Conservation (phyloP, 2,329 filamentous ascomycete species). For the Trichoderma sp. region DNA sequence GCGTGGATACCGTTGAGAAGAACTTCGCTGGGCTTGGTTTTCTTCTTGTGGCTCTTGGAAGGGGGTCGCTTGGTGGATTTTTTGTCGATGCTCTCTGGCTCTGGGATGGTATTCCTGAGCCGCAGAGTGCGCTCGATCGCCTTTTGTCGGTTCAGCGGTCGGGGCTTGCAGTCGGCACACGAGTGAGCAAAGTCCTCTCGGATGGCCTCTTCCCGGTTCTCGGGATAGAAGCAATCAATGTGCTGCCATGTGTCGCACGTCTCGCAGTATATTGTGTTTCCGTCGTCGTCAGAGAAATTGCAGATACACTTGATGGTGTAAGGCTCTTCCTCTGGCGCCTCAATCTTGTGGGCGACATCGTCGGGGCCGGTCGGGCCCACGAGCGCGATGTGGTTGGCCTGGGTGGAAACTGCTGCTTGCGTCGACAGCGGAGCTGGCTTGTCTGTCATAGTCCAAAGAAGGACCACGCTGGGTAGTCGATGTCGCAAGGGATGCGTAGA, state of each 20-base stretch:
- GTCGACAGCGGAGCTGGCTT: slow-evolving; percentile 55
- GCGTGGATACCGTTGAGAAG: slow-evolving; percentile 67
- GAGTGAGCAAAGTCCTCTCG: slow-evolving; percentile 75
- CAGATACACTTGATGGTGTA: slow-evolving; percentile 99
- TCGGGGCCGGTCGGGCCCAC: slow-evolving; percentile 38
- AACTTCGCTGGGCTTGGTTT: slow-evolving; percentile 69
- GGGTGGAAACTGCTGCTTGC: slow-evolving; percentile 58
- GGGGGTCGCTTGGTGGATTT: slow-evolving; percentile 73
- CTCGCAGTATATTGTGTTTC: slow-evolving; percentile 96
- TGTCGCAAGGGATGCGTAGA: slow-evolving; percentile 41
- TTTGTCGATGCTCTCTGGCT: slow-evolving; percentile 60
- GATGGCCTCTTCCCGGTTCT: slow-evolving; percentile 71
- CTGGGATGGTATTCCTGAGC: slow-evolving; percentile 46
- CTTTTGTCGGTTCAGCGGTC: slow-evolving; percentile 69
- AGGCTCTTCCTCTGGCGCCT: slow-evolving; percentile 69
- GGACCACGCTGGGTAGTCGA: slow-evolving; percentile 45
- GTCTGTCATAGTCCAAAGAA: slow-evolving; percentile 63
- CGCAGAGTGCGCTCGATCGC: slow-evolving; percentile 73
- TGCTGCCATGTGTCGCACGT: slow-evolving; percentile 98
- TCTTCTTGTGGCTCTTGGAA: slow-evolving; percentile 86
- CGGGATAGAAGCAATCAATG: slow-evolving; percentile 89
- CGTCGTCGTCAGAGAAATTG: slow-evolving; percentile 90
- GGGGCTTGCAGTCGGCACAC: slow-evolving; percentile 85
- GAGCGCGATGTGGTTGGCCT: slow-evolving; percentile 45
- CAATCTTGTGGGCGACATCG: slow-evolving; percentile 49